phyloP scores from a whole-genome alignment of 2,329 filamentous ascomycete species.

The Diplodia seriata region DNA sequence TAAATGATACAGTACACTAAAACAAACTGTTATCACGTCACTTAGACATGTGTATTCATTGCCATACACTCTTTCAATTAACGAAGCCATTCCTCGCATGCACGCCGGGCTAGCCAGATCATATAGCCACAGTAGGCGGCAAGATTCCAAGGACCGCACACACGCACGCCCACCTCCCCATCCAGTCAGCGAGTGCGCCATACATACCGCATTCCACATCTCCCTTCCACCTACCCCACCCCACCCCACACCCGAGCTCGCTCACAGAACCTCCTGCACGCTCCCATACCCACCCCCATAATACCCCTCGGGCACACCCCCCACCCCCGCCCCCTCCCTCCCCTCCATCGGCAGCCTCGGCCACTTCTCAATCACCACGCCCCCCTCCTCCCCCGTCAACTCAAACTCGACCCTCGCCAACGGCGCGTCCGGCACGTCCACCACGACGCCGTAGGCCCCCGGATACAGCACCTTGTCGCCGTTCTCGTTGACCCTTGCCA shows the following conservation, averaged over 20 bases:
- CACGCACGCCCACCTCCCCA: too few species aligned
- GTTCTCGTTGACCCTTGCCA: slow-evolving; percentile 58
- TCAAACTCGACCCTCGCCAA: slow-evolving; percentile 53
- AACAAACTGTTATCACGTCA: too few species aligned
- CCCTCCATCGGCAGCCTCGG: slow-evolving; percentile 39
- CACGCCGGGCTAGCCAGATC: too few species aligned
- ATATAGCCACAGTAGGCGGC: too few species aligned
- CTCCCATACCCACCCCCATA: slow-evolving; percentile 42
- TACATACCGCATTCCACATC: too few species aligned
- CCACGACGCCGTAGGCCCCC: slow-evolving; percentile 53
- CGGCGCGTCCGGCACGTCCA: slow-evolving; percentile 39
- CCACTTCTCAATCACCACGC: slow-evolving; percentile 50
- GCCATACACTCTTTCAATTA: too few species aligned
- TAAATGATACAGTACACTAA: too few species aligned
- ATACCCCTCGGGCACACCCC: slow-evolving; percentile 38
- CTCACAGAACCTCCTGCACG: slow-evolving; percentile 12
- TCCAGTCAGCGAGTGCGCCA: too few species aligned
- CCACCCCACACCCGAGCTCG: background rate
- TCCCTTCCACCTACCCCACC: too few species aligned
- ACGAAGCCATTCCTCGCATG: too few species aligned
- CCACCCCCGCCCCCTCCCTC: slow-evolving; percentile 22
- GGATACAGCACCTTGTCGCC: slow-evolving; percentile 63
- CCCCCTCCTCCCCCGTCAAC: slow-evolving; percentile 53
- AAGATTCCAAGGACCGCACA: too few species aligned
- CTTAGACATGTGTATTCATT: too few species aligned